phyloP scores from a whole-genome alignment of 2,329 filamentous ascomycete species.

The Curvularia lunata region DNA sequence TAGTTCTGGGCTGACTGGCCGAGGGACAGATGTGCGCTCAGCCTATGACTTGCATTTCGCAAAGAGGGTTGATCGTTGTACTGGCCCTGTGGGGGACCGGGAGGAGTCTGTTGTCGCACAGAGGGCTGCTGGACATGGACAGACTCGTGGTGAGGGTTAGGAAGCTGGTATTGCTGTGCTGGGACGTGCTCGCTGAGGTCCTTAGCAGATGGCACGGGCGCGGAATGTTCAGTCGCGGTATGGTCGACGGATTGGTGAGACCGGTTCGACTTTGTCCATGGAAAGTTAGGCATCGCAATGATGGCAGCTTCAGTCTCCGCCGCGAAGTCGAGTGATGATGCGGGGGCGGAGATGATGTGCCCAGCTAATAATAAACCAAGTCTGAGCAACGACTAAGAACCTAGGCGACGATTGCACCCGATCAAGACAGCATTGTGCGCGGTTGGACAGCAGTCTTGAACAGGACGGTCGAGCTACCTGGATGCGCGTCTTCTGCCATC shows the following conservation, averaged over 20 bases:
- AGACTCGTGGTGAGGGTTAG: slow-evolving; percentile 31
- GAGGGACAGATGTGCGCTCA: slow-evolving; percentile 36
- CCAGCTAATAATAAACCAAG: slow-evolving; percentile 46
- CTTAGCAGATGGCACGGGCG: slow-evolving; percentile 46
- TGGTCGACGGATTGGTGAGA: slow-evolving; percentile 49
- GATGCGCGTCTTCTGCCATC: slow-evolving; percentile 22
- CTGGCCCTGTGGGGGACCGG: slow-evolving; percentile 20
- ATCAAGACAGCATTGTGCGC: slow-evolving; percentile 27
- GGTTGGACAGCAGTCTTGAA: slow-evolving; percentile 27
- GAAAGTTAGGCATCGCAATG: slow-evolving; percentile 48
- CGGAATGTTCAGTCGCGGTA: slow-evolving; percentile 40
- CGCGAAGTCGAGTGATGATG: slow-evolving; percentile 27
- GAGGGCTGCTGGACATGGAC: slow-evolving; percentile 27
- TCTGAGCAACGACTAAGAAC: slow-evolving; percentile 32
- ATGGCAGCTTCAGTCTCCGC: slow-evolving; percentile 31
- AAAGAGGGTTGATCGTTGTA: slow-evolving; percentile 36
- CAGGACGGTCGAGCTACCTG: slow-evolving; percentile 25
- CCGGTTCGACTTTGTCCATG: slow-evolving; percentile 49
- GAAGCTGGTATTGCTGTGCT: slow-evolving; percentile 34
- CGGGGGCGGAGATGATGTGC: slow-evolving; percentile 27
- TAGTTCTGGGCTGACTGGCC: slow-evolving; percentile 37
- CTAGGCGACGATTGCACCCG: slow-evolving; percentile 24
- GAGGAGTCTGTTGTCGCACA: slow-evolving; percentile 22
- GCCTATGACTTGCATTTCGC: slow-evolving; percentile 42
- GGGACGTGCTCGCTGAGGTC: slow-evolving; percentile 43